phyloP scores from a whole-genome alignment of 2,329 filamentous ascomycete species.

The Aspergillus luchuensis region DNA sequence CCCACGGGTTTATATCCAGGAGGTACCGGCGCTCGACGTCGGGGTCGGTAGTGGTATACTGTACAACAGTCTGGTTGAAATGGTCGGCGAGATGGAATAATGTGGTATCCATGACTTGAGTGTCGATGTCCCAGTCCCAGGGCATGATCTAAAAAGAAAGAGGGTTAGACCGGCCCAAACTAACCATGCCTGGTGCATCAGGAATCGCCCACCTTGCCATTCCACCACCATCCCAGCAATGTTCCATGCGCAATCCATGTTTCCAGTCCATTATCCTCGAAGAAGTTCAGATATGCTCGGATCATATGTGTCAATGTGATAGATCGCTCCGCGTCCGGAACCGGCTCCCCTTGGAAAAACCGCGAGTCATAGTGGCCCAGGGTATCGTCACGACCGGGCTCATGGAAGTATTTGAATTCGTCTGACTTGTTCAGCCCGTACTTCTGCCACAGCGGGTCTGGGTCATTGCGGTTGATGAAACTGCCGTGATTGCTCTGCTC shows the following conservation, averaged over 20 bases:
- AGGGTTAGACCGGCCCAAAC: background rate
- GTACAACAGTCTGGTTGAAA: slow-evolving; percentile 67
- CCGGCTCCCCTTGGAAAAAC: slow-evolving; percentile 62
- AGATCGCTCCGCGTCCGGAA: slow-evolving; percentile 68
- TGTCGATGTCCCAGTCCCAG: slow-evolving; percentile 84
- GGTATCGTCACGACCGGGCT: slow-evolving; percentile 61
- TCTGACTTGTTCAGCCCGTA: slow-evolving; percentile 32
- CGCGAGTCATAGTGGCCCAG: slow-evolving; percentile 74
- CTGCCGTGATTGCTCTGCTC: slow-evolving; percentile 15
- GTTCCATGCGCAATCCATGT: slow-evolving; percentile 89
- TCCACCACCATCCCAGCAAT: slow-evolving; percentile 89
- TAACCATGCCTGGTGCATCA: slow-evolving; percentile 4
- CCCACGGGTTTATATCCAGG: slow-evolving; percentile 75
- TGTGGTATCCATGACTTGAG: slow-evolving; percentile 71
- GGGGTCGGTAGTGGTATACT: slow-evolving; percentile 44
- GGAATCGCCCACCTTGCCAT: slow-evolving; percentile 54
- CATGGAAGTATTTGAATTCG: slow-evolving; percentile 65
- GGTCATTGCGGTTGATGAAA: slow-evolving; percentile 14
- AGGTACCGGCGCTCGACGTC: slow-evolving; percentile 61
- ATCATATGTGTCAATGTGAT: slow-evolving; percentile 69
- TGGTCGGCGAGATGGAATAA: slow-evolving; percentile 65
- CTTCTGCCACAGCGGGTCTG: slow-evolving; percentile 24
- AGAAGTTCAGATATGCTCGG: slow-evolving; percentile 70
- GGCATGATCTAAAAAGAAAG: slow-evolving; percentile 62
- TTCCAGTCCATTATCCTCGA: slow-evolving; percentile 66